Base-by-base conservation (phyloP, 768 basidiomycete species). In the Piloderma croceum region DNA sequence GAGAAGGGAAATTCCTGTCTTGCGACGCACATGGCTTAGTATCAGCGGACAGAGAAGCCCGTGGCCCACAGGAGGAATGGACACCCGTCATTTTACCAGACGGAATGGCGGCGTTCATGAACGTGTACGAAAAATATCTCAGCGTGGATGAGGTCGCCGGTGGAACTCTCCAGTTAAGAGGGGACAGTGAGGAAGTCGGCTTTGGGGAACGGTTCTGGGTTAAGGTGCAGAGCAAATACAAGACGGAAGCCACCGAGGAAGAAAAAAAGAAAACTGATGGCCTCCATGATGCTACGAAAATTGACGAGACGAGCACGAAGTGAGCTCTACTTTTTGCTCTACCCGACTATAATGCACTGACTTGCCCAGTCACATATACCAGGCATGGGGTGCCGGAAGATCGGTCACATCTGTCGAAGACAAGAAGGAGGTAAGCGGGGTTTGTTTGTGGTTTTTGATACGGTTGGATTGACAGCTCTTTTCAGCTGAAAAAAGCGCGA, bases 51-150 rank as follows among this genome's bases (percentile, higher is more conserved):
- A 71, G 87, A 34, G 91, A 96, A 54, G 91, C 91, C 20, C 76
- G 91, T 23, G 92, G 91, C 2, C 85, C 88, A 4, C 89, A 94
- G 60, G 91, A 96, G 60, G 91, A 93, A 61, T 96, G 90, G 88
- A 86, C 84, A 3, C 84, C 90, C 12, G 75, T 90, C 19, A 67
- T 91, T 41, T 61, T 88, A 18, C 78, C 85, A 7, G 87, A 86
- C 44, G 88, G 87, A 31, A 88, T 90, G 83, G 78, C 86, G 35
- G 84, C 87, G 6, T 84, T 92, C 57, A 81, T 81, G 78, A 90
- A 83, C 60, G 71, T 88, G 7, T 92, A 93, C 53, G 89, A 91
- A 56, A 93, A 83, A 55, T 92, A 88, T 60, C 74, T 96, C 32
- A 62, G 78, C 38, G 67, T 93, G 31, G 91, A 94, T 51, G 88